These are phyloP conservation scores for Iris pallida DNA, from an alignment of 116 monocot species.

Conservation along the genomic window DNA sequence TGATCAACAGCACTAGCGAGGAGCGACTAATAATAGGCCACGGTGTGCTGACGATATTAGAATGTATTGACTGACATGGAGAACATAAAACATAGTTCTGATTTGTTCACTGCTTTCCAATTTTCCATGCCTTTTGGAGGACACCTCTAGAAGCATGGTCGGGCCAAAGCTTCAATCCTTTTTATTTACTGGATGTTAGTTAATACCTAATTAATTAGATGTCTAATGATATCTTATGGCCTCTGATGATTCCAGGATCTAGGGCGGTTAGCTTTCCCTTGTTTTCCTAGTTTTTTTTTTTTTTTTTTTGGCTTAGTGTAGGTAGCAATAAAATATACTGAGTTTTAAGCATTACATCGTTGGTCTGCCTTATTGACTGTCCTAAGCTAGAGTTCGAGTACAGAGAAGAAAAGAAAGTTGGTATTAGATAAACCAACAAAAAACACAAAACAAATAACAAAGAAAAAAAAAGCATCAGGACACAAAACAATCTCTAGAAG, in stretches of 20 bases:
- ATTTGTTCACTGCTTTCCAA: conserved; percentile 10
- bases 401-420: too few relatives aligned
- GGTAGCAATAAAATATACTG: too few relatives aligned
- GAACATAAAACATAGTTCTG: conserved; percentile 5
- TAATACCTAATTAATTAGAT: neutral
- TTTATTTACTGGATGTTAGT: neutral
- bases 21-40: neutral
- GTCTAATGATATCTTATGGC: neutral
- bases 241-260: neutral
- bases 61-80: conserved; percentile 2
- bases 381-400: too few relatives aligned
- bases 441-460: too few relatives aligned
- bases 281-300: neutral
- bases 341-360: too few relatives aligned
- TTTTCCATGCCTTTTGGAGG: conserved; percentile 4
- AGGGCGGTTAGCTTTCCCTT: neutral
- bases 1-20: too few relatives aligned
- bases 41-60: neutral
- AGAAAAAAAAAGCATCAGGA: too few relatives aligned
- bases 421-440: too few relatives aligned
- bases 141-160: neutral
- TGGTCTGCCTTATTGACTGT: too few relatives aligned
- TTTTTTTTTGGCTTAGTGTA: too few relatives aligned
- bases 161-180: conserved; percentile 7
- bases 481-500: too few relatives aligned